A percentile compares a stretch with the other conserved stretches of the same genome.
Conservation (phyloP, 257 asterid genomes). For the Fraxinus anomala region DNA sequence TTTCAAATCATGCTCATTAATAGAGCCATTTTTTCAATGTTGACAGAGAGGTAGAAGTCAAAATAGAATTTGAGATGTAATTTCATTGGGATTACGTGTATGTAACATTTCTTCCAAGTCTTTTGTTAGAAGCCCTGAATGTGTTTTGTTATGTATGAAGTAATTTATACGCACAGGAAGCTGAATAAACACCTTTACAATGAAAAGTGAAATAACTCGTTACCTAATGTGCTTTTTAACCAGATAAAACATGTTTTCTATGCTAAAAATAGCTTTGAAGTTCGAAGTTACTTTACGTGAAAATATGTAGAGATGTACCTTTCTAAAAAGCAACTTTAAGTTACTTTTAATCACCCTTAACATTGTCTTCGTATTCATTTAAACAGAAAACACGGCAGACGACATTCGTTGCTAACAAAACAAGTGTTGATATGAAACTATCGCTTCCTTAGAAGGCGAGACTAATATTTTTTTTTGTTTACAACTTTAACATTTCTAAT, state of each 20-base stretch:
- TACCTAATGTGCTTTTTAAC: background rate
- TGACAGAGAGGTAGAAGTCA: slow-evolving; percentile 21
- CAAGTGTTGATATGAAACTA: background rate
- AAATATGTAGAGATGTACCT: background rate
- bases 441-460: background rate
- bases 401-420: background rate
- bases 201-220: background rate
- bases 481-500: background rate
- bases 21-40: slow-evolving; percentile 47
- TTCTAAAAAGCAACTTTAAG: background rate
- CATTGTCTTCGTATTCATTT: background rate
- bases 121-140: background rate
- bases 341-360: background rate
- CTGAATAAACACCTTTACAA: background rate
- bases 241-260: background rate
- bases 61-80: slow-evolving; percentile 18
- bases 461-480: background rate
- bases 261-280: background rate
- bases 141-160: background rate
- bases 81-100: slow-evolving; percentile 6
- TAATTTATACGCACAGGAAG: background rate
- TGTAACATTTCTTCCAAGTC: background rate
- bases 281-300: background rate
- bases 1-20: slow-evolving; percentile 40
- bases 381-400: background rate